Percentiles rank a stretch among this genome's conserved stretches.
phyloP scores from a whole-genome alignment of 768 basidiomycete species.

The Podaxis carcinomalis region DNA sequence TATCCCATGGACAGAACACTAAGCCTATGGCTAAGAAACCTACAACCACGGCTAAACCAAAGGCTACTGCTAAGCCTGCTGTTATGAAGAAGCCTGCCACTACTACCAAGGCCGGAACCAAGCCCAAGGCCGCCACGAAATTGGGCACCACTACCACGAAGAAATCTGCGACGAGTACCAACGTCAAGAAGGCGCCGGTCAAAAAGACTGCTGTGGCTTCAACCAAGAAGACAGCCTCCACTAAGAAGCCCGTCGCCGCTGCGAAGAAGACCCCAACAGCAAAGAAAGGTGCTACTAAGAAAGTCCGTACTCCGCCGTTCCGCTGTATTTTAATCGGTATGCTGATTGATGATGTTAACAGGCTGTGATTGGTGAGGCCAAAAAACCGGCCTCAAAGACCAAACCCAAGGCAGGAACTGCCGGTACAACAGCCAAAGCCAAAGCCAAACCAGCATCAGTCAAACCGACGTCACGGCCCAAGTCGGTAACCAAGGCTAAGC shows the following conservation, averaged over 20 bases:
- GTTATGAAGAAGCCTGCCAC: conserved; percentile 16
- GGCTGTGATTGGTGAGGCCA: conserved; percentile 35
- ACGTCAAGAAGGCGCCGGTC: conserved; percentile 16
- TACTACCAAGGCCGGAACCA: conserved; percentile 15
- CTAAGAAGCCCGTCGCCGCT: conserved; percentile 19
- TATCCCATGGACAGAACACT: conserved; percentile 30
- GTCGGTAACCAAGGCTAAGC: conserved; percentile 26
- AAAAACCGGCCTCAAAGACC: conserved; percentile 31
- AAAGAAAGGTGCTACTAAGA: conserved; percentile 45
- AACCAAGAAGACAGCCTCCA: conserved; percentile 13
- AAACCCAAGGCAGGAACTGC: conserved; percentile 23
- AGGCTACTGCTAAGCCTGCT: conserved; percentile 17
- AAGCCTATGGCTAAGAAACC: conserved; percentile 41
- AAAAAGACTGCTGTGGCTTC: conserved; percentile 11
- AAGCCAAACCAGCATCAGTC: conserved; percentile 20
- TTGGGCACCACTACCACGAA: conserved; percentile 15
- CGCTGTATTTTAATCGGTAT: background rate
- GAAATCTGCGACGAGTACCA: conserved; percentile 23
- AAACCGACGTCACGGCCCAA: conserved; percentile 22
- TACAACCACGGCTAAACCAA: conserved; percentile 13
- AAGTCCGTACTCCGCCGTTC: conserved; percentile 32
- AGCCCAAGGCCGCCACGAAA: conserved; percentile 13
- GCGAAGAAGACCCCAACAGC: conserved; percentile 21
- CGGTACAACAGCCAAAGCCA: conserved; percentile 27
- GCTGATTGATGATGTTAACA: conserved; percentile 12